Evolutionary conservation across 179 eudicot species (phyloP).

Genomic region (Silene vulgaris): DNA sequence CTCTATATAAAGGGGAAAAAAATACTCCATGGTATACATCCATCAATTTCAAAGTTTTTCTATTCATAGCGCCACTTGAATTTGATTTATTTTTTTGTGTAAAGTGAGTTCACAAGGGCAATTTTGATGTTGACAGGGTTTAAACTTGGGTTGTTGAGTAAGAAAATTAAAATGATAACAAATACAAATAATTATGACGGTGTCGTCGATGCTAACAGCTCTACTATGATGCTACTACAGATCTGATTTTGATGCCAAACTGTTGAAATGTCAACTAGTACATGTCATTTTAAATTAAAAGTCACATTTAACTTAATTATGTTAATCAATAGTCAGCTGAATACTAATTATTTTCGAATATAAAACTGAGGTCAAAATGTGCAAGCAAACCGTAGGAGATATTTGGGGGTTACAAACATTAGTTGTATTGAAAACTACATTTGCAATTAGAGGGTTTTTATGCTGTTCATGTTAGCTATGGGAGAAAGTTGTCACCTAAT

Average conservation of each 20-base stretch:
- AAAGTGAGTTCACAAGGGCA: too few relatives aligned
- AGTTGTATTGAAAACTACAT: too few relatives aligned
- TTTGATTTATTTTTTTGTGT: too few relatives aligned
- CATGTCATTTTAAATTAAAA: constrained; percentile 3
- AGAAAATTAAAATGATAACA: neutral
- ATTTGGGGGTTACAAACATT: too few relatives aligned
- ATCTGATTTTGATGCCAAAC: neutral
- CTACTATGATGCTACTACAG: neutral
- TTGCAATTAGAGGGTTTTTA: neutral
- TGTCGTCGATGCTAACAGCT: neutral
- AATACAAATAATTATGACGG: neutral
- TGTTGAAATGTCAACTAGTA: constrained; percentile 27
- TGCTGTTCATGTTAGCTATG: neutral
- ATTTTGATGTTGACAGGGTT: too few relatives aligned
- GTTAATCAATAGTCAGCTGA: constrained; percentile 7
- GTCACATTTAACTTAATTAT: neutral
- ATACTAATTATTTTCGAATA: neutral
- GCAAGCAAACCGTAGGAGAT: too few relatives aligned
- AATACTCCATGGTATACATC: too few relatives aligned
- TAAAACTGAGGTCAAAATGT: too few relatives aligned
- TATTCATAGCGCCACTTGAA: too few relatives aligned
- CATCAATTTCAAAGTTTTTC: too few relatives aligned
- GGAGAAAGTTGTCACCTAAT: constrained; percentile 9
- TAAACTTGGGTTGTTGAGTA: too few relatives aligned
- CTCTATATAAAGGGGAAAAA: too few relatives aligned